phyloP scores from a whole-genome alignment of 495 filamentous ascomycete genomes.

The Beverwykella pulmonaria region DNA sequence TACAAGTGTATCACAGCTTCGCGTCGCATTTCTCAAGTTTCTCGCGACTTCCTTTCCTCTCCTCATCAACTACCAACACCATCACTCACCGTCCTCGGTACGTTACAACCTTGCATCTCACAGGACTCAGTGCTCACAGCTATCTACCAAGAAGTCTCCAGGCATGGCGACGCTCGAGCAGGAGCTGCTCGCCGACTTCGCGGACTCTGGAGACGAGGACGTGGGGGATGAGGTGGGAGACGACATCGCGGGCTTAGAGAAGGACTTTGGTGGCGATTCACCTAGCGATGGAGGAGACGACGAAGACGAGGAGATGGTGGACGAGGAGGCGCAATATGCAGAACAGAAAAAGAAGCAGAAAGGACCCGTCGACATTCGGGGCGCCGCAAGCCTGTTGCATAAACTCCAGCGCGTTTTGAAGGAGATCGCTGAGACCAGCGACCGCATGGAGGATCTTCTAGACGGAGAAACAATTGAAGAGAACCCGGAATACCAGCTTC shows the following conservation, averaged over 20 bases:
- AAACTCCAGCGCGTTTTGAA: constrained; percentile 71
- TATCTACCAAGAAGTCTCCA: neutral
- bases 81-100: neutral
- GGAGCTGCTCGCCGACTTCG: constrained; percentile 88
- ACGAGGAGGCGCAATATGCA: constrained; percentile 46
- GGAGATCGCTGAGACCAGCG: constrained; percentile 72
- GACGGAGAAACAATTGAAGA: constrained; percentile 78
- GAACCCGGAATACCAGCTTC: constrained; percentile 81
- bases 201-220: constrained; percentile 58
- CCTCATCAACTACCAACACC: neutral
- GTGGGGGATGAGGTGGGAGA: constrained; percentile 45
- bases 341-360: constrained; percentile 62
- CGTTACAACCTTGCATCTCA: neutral
- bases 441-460: constrained; percentile 63
- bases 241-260: constrained; percentile 36
- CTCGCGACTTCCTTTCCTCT: neutral
- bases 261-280: constrained; percentile 53
- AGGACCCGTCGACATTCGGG: constrained; percentile 72
- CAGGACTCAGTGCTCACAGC: neutral
- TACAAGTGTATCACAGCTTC: constrained; percentile 9
- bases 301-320: constrained; percentile 55
- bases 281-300: constrained; percentile 40
- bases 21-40: neutral
- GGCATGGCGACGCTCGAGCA: constrained; percentile 58
- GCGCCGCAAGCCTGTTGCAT: constrained; percentile 75